Base-by-base conservation (phyloP, 2,329 filamentous ascomycete species). In the Exophiala calicioides region DNA sequence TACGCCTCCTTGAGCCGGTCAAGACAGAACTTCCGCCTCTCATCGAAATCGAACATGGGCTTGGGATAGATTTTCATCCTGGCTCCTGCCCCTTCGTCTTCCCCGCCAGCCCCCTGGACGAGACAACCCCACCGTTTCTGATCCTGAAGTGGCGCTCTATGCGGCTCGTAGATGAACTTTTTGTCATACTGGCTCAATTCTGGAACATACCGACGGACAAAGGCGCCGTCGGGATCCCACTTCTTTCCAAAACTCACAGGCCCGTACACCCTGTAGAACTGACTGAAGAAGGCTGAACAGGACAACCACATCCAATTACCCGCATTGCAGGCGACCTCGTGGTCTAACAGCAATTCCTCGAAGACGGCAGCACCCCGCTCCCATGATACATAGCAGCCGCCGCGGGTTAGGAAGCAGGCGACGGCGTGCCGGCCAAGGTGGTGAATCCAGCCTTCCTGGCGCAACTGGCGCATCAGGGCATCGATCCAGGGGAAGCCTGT, bases 401-500 rank as follows among this genome's bases (percentile, higher is more conserved):
- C 86, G 2, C 86, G 73, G 0, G 86, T 90, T n/a, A 90, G 72
- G 62, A 90, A 90, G 62, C 85, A 90, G 0, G 86, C 86, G 0
- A 90, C 82, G n/a, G 82, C 78, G 64, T 90, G 86, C 0, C 86
- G 77, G 2, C 85, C 86, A 0, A 90, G 74, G 62, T 90, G 86
- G 61, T 90, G 86, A 6, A 90, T 87, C 86, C 86, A 90, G 20
- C 86, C 86, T 62, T 89, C 85, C 2, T 72, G 63, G 10, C 75
- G 72, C 10, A 90, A 72, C 64, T 90, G 86, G 1, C 85, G 79
- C 86, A 90, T 90, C 30, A 90, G 72, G 0, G 85, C 85, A 60
- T 90, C 86, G 56, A 90, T 88, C 80, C 84, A 90, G 0, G 86
- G 86, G 52, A 90, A 90, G 0, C 86, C 86, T 0, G 86, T 90